Conservation (phyloP, 306 rosid species). For the Lablab purpureus region DNA sequence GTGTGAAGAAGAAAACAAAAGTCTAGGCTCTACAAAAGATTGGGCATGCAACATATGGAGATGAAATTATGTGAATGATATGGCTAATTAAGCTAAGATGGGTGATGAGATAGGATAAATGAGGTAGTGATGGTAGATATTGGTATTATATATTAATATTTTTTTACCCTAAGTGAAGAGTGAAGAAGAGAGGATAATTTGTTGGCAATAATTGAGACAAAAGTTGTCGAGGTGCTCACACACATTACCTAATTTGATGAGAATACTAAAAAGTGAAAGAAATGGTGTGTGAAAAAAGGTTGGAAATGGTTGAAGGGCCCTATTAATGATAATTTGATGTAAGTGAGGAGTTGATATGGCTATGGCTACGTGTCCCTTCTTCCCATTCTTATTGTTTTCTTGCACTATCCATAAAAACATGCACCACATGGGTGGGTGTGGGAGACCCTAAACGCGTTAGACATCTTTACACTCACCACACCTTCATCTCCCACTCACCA, state of each 20-base stretch:
- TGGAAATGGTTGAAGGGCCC: background rate
- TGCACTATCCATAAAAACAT: conserved; percentile 29
- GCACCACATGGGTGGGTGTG: conserved; percentile 47
- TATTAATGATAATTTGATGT: conserved; percentile 49
- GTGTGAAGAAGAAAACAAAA: background rate
- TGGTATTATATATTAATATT: background rate
- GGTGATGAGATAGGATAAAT: background rate
- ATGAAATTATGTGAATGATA: conserved; percentile 5
- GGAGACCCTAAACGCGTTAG: conserved; percentile 1
- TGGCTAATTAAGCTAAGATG: conserved; percentile 24
- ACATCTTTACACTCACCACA: background rate
- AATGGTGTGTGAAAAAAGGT: conserved; percentile 21
- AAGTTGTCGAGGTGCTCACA: conserved; percentile 43
- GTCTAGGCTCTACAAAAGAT: background rate
- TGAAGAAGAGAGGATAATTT: conserved; percentile 29
- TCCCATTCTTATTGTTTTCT: conserved; percentile 27
- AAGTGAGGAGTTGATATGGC: conserved; percentile 25
- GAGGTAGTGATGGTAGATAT: conserved; percentile 24
- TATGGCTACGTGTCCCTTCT: conserved; percentile 40
- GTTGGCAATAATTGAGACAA: conserved; percentile 50
- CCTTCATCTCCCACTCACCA: conserved; percentile 6
- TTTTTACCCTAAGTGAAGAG: conserved; percentile 12
- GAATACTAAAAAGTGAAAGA: conserved; percentile 4
- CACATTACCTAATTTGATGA: conserved; percentile 48
- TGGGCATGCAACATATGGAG: background rate